Percentiles rank a stretch among this genome's conserved stretches.
phyloP scores from a whole-genome alignment of 768 basidiomycete species.

The Rhizopogon sp. region DNA sequence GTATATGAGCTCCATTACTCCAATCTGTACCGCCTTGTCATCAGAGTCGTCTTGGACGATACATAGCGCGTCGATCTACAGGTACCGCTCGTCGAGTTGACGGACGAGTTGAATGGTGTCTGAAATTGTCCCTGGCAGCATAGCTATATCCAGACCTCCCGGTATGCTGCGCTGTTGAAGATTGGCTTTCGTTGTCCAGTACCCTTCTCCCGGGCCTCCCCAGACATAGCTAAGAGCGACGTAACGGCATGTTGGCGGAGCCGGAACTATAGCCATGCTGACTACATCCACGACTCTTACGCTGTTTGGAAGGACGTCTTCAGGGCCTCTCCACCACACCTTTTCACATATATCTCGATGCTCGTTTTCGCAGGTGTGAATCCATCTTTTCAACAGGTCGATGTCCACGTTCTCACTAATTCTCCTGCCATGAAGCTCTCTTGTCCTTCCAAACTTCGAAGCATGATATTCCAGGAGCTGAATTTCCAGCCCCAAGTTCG shows the following conservation, averaged over 20 bases:
- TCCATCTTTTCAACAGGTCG: conserved; percentile 1
- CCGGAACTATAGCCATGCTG: background rate
- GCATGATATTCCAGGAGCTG: background rate
- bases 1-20: conserved; percentile 1
- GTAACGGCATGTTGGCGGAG: conserved; percentile 1
- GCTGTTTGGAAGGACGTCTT: background rate
- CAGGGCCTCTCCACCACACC: background rate
- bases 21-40: conserved; percentile 1
- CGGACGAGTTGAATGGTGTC: background rate
- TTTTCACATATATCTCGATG: background rate
- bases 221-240: conserved; percentile 4
- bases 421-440: conserved; percentile 2
- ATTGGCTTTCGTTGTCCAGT: conserved; percentile 3
- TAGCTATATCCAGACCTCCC: background rate
- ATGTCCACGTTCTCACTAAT: background rate
- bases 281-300: background rate
- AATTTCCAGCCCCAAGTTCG: background rate
- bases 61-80: conserved; percentile 7
- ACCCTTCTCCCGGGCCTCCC: conserved; percentile 1
- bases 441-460: background rate
- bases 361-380: background rate
- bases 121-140: conserved; percentile 1
- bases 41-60: conserved; percentile 2
- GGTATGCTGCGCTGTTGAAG: background rate
- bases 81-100: background rate